Evolutionary conservation across 23 red algal species (phyloP), one percentile per base, ranked within the genome.

Genomic region (Gracilariopsis chorda): DNA sequence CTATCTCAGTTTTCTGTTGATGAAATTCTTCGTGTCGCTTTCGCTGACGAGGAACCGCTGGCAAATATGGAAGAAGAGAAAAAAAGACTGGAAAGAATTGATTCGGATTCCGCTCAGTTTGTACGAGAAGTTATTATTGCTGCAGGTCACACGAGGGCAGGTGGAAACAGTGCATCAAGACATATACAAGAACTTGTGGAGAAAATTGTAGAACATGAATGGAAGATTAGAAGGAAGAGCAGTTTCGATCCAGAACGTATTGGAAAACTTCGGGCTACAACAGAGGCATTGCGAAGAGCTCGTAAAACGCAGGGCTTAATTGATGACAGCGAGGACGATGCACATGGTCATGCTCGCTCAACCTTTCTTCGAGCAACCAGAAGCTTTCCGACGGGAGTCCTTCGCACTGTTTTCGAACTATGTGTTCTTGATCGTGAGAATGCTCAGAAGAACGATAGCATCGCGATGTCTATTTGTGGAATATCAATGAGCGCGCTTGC

Each of bases 251-350:
- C 58, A 27, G 60, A 70, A 41, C 82, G 82, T 2, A 56, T 87
- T 10, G 82, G 52, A 74, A 87, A 70, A 43, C 47, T 87, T 19
- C 82, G 82, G 19, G 45, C 82, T 5, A 87, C 82, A 35, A 71
- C 82, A 46, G 82, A 87, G 61, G 82, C 82, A 29, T 24, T 87
- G 24, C 37, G 82, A 8, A 29, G 82, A 8, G 61, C 82, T 25
- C 32, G 82, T 14, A 70, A 56, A 45, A 62, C 44, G 27, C 45
- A 52, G 49, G 67, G 67, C 11, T 42, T 45, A 47, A 73, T 73
- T 24, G 6, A 73, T 45, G 39, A 73, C 24, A 42, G 47, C 13
- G 20, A 25, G 20, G 24, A 45, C 8, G 28, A 36, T 23, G 20
- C 39, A 24, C 39, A 46, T 20, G 40, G 47, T 35, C 67, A 73